phyloP scores from a whole-genome alignment of 768 basidiomycete species.

The Auriscalpium vulgare region DNA sequence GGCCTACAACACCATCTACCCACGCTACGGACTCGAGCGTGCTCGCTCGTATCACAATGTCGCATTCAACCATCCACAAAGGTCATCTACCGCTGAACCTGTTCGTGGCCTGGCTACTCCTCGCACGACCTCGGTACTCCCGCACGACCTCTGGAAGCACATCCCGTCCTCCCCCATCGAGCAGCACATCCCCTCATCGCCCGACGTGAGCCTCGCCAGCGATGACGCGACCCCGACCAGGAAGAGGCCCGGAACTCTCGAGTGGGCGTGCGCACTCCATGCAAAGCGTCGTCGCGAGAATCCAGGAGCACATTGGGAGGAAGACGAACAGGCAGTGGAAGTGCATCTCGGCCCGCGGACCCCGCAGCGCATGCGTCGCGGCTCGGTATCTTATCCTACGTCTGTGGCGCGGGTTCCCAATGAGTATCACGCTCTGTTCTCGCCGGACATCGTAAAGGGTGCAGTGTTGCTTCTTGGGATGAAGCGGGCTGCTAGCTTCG shows the following conservation, averaged over 20 bases:
- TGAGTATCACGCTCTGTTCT: slow-evolving; percentile 17
- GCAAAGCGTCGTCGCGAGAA: slow-evolving; percentile 27
- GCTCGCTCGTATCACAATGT: background rate
- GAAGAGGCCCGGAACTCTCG: slow-evolving; percentile 28
- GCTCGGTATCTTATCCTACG: background rate
- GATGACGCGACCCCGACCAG: slow-evolving; percentile 1
- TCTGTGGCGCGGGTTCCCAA: slow-evolving; percentile 11
- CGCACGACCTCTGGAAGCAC: slow-evolving; percentile 23
- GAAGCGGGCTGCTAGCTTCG: slow-evolving; percentile 13
- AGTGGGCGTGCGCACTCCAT: slow-evolving; percentile 38
- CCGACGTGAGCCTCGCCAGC: slow-evolving; percentile 8
- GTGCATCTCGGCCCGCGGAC: background rate
- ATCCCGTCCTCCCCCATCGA: slow-evolving; percentile 20
- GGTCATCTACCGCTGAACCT: too few species aligned
- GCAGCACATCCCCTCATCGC: slow-evolving; percentile 10
- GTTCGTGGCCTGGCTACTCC: background rate
- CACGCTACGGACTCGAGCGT: background rate
- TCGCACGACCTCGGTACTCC: slow-evolving; percentile 2
- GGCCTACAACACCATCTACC: background rate
- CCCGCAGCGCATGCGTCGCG: background rate
- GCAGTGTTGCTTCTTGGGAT: slow-evolving; percentile 23
- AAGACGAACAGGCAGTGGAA: slow-evolving; percentile 14
- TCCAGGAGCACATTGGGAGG: slow-evolving; percentile 7
- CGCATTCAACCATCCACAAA: background rate
- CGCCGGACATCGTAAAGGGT: slow-evolving; percentile 22